phyloP scores from a whole-genome alignment of 1,284 basidiomycete species.

The Taiwanofungus camphoratus region DNA sequence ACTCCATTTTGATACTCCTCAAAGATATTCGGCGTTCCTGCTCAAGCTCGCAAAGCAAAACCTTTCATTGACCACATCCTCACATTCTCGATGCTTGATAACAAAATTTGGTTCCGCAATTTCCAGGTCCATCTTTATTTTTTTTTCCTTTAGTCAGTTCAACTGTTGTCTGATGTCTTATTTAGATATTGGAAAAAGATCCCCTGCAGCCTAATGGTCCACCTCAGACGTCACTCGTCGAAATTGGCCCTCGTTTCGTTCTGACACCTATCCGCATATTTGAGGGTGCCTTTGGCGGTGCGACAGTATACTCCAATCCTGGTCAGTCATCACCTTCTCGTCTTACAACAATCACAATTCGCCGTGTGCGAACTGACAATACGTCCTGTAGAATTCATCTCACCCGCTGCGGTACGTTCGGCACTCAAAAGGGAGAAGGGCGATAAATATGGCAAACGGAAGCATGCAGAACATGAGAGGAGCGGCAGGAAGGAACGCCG shows the following conservation, averaged over 20 bases:
- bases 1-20: constrained; percentile 1
- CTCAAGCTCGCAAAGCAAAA: constrained; percentile 84
- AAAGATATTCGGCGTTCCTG: constrained; percentile 94
- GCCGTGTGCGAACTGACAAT: neutral
- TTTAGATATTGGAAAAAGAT: constrained; percentile 75
- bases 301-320: constrained; percentile 94
- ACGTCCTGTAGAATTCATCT: constrained; percentile 76
- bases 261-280: constrained; percentile 98
- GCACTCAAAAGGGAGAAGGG: constrained; percentile 70
- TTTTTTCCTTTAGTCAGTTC: neutral
- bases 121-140: constrained; percentile 66
- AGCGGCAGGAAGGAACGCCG: constrained; percentile 62
- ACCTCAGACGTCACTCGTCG: constrained; percentile 77
- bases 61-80: constrained; percentile 98
- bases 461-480: constrained; percentile 71
- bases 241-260: constrained; percentile 97
- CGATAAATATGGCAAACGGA: constrained; percentile 74
- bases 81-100: constrained; percentile 93
- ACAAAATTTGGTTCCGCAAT: constrained; percentile 99
- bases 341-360: neutral
- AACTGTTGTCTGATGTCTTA: neutral
- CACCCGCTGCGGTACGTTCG: constrained; percentile 80
- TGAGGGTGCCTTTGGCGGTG: constrained; percentile 94
- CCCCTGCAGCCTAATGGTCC: constrained; percentile 68
- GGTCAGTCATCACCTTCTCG: constrained; percentile 41